Conservation (phyloP, 805 yeast genomes). For the Kodamaea lidongshanica region DNA sequence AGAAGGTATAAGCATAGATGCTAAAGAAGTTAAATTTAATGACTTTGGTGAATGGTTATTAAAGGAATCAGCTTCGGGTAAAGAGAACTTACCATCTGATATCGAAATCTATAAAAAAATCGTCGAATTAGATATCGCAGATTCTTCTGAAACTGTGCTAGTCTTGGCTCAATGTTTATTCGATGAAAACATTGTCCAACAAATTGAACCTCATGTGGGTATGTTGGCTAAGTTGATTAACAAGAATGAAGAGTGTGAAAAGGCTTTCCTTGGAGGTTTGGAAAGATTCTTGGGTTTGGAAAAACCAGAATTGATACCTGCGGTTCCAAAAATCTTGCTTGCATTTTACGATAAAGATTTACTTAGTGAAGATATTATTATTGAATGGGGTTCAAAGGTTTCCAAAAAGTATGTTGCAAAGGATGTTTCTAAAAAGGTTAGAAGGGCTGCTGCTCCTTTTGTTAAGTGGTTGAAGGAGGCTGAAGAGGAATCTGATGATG, state of each 20-base stretch:
- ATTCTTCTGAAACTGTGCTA: conserved; percentile 72
- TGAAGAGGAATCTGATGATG: conserved; percentile 64
- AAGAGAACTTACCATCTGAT: conserved; percentile 65
- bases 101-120: conserved; percentile 91
- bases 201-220: conserved; percentile 74
- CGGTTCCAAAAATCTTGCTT: conserved; percentile 76
- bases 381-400: conserved; percentile 83
- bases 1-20: conserved; percentile 54
- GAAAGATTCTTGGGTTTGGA: conserved; percentile 88
- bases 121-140: conserved; percentile 64
- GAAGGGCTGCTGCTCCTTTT: conserved; percentile 95
- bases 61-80: conserved; percentile 43
- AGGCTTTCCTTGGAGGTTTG: conserved; percentile 89
- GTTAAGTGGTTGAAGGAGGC: conserved; percentile 93
- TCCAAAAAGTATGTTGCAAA: conserved; percentile 92
- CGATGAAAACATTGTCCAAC: conserved; percentile 65
- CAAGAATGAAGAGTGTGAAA: conserved; percentile 60
- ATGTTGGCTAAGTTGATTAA: conserved; percentile 72
- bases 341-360: conserved; percentile 78
- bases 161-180: conserved; percentile 90
- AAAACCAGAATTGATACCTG: conserved; percentile 59
- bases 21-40: conserved; percentile 49
- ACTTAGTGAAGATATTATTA: conserved; percentile 73
- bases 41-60: conserved; percentile 89
- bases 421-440: conserved; percentile 85